phyloP scores from a whole-genome alignment of 768 basidiomycete species.

The Leccinum ochraceum region DNA sequence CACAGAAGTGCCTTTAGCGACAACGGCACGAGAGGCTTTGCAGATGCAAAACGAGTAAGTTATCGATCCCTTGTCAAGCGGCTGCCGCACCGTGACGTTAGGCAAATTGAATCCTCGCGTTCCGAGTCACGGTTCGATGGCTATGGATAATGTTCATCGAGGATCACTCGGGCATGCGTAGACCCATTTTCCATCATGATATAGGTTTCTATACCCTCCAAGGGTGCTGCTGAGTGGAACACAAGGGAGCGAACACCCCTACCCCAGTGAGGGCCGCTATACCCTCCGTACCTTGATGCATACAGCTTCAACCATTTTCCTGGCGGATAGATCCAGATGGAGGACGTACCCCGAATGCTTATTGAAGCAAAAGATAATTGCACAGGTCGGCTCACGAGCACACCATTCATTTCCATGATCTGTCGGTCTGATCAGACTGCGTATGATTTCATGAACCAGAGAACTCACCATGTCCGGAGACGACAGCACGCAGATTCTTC shows the following conservation, averaged over 20 bases:
- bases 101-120: not conserved
- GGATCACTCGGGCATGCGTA: conserved; percentile 51
- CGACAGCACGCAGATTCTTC: conserved; percentile 63
- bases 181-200: conserved; percentile 63
- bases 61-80: too few species aligned
- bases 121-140: not conserved
- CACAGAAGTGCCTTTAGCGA: too few species aligned
- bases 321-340: not conserved
- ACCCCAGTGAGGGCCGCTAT: conserved; percentile 54
- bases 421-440: conserved; percentile 23
- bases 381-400: conserved; percentile 58
- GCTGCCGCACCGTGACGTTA: not conserved
- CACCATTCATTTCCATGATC: conserved; percentile 86
- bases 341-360: conserved; percentile 68
- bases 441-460: not conserved
- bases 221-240: conserved; percentile 52
- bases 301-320: conserved; percentile 1
- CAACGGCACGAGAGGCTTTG: too few species aligned
- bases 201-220: conserved; percentile 56
- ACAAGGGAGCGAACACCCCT: conserved; percentile 65
- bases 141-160: conserved; percentile 44
- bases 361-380: conserved; percentile 70
- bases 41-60: too few species aligned
- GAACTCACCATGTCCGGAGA: conserved; percentile 67
- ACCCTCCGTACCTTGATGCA: conserved; percentile 59